Percentiles rank a stretch among this genome's conserved stretches.
Evolutionary conservation across 345 rosid species (phyloP).

Genomic region (Euphorbia peplus): DNA sequence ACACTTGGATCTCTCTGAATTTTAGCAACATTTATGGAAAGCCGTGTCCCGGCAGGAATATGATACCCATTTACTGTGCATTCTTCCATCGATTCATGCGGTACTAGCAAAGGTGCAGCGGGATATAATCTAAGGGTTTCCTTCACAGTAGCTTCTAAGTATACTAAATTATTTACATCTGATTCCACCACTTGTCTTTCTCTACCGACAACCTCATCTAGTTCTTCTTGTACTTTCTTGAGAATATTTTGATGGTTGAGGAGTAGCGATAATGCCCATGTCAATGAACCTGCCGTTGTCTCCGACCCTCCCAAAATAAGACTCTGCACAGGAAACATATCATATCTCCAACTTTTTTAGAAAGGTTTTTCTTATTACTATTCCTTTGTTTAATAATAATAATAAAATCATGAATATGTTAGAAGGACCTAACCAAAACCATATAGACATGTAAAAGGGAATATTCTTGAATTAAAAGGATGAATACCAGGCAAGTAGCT

Average conservation of each 20-base stretch:
- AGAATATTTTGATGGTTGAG: conserved; percentile 12
- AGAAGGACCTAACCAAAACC: too few species aligned
- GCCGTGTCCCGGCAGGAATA: conserved; percentile 14
- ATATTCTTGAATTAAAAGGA: too few species aligned
- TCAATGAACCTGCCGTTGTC: conserved; percentile 14
- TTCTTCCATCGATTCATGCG: conserved; percentile 8
- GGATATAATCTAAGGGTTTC: conserved; percentile 29
- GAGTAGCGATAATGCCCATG: conserved; percentile 26
- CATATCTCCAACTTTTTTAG: too few species aligned
- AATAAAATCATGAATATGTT: too few species aligned
- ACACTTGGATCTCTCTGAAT: conserved; percentile 11
- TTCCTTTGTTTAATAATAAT: too few species aligned
- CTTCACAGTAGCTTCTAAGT: conserved; percentile 26
- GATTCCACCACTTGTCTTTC: conserved; percentile 23
- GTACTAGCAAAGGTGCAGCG: not conserved
- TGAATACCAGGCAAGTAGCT: conserved; percentile 38
- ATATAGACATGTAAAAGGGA: too few species aligned
- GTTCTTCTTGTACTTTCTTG: conserved; percentile 22
- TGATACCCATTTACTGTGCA: conserved; percentile 13
- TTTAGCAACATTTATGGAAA: conserved; percentile 5
- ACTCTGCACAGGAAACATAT: conserved; percentile 13
- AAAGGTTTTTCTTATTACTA: too few species aligned
- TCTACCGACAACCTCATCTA: conserved; percentile 20
- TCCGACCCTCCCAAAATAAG: conserved; percentile 22
- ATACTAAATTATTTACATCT: conserved; percentile 21